A percentile compares a stretch with the other conserved stretches of the same genome.
Evolutionary conservation across 2,329 filamentous ascomycete species (phyloP).

Genomic region (Mycosphaerella sp.): DNA sequence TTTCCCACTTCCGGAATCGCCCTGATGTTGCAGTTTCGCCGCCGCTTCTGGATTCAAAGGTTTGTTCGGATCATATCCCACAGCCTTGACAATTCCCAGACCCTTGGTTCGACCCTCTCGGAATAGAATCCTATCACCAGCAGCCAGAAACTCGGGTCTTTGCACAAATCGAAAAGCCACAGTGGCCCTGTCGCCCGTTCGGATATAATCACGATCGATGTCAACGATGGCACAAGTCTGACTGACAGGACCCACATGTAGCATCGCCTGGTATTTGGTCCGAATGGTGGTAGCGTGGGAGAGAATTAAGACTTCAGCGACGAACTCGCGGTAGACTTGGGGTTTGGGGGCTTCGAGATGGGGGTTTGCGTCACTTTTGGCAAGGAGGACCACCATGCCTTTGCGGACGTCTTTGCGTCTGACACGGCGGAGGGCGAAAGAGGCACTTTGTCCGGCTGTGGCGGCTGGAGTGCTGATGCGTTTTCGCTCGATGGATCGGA

Average conservation of each 20-base stretch:
- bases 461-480: slow-evolving; percentile 81
- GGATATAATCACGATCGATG: slow-evolving; percentile 90
- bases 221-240: slow-evolving; percentile 98
- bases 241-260: slow-evolving; percentile 89
- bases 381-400: slow-evolving; percentile 93
- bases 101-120: slow-evolving; percentile 93
- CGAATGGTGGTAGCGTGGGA: slow-evolving; percentile 97
- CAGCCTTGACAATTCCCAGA: slow-evolving; percentile 82
- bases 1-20: no score
- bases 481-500: slow-evolving; percentile 92
- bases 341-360: slow-evolving; percentile 39
- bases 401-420: slow-evolving; percentile 90
- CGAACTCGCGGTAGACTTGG: slow-evolving; percentile 54
- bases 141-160: slow-evolving; percentile 81
- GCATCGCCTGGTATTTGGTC: slow-evolving; percentile 94
- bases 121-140: slow-evolving; percentile 86
- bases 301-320: slow-evolving; percentile 78
- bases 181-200: slow-evolving; percentile 86
- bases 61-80: slow-evolving; percentile 70
- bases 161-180: slow-evolving; percentile 96
- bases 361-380: slow-evolving; percentile 57
- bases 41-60: slow-evolving; percentile 39
- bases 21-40: background rate
- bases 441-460: slow-evolving; percentile 85
- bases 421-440: slow-evolving; percentile 81